A percentile compares a stretch with the other conserved stretches of the same genome.
Conservation (phyloP, 148 eudicot species). For the Pouteria glomerata region DNA sequence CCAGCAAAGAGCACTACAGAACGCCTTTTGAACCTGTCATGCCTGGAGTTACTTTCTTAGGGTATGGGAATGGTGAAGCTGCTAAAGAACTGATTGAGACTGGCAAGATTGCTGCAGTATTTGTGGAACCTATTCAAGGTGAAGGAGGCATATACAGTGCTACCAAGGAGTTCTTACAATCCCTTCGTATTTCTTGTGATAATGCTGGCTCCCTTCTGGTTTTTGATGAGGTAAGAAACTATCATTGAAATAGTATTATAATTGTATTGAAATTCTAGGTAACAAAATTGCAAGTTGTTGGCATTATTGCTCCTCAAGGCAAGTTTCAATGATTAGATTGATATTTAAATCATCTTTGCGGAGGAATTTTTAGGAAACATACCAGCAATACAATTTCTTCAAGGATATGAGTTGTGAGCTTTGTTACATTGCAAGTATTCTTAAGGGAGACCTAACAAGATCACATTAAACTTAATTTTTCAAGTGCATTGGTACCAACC, state of each 20-base stretch:
- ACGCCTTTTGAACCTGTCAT: conserved; percentile 83
- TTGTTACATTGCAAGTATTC: not conserved
- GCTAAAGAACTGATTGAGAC: conserved; percentile 54
- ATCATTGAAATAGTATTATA: not conserved
- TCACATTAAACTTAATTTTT: too few species aligned
- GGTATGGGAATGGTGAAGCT: conserved; percentile 65
- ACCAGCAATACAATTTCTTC: not conserved
- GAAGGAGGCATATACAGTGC: conserved; percentile 95
- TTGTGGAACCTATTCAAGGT: conserved; percentile 96
- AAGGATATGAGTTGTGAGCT: not conserved
- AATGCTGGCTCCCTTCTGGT: conserved; percentile 69
- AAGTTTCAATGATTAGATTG: too few species aligned
- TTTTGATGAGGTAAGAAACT: conserved; percentile 74
- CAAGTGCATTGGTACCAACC: too few species aligned
- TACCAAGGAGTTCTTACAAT: conserved; percentile 69
- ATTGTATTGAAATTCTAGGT: too few species aligned
- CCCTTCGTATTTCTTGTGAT: conserved; percentile 71
- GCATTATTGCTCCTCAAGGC: too few species aligned
- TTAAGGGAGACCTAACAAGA: too few species aligned
- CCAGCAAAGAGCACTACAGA: conserved; percentile 90
- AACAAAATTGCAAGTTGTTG: too few species aligned
- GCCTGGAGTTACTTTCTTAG: conserved; percentile 85
- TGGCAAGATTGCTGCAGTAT: conserved; percentile 82
- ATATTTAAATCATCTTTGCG: too few species aligned
- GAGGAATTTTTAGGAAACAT: not conserved